Conservation (phyloP, 2,329 filamentous ascomycete genomes). For the Parascedosporium putredinis region DNA sequence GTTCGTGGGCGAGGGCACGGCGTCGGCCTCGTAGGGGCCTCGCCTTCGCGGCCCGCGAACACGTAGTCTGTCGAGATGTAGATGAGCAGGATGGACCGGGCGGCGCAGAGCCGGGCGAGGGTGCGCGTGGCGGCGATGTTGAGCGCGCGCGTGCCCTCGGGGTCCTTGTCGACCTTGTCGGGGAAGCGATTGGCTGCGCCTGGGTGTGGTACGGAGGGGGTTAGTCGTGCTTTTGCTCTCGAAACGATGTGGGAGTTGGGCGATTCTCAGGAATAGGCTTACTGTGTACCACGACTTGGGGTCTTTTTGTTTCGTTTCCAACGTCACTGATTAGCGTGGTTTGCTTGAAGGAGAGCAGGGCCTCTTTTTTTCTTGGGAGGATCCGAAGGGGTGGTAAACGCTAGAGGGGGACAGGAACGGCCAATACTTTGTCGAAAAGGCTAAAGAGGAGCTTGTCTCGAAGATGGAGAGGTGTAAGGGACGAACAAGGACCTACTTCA, state of each 20-base stretch:
- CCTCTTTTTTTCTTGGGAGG: no score
- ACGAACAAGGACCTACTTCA: slow-evolving; percentile 35
- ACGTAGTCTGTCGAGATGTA: slow-evolving; percentile 82
- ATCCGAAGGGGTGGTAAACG: no score
- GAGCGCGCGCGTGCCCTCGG: slow-evolving; percentile 59
- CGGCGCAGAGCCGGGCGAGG: slow-evolving; percentile 56
- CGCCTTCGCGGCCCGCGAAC: slow-evolving; percentile 62
- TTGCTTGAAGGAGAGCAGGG: no score
- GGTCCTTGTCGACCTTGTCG: slow-evolving; percentile 74
- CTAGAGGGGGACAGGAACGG: no score
- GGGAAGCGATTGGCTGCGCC: slow-evolving; percentile 82
- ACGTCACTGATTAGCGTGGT: no score
- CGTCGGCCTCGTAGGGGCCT: slow-evolving; percentile 65
- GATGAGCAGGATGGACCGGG: slow-evolving; percentile 52
- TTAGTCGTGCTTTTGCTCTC: background rate
- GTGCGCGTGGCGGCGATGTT: slow-evolving; percentile 62
- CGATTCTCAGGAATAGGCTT: slow-evolving; percentile 21
- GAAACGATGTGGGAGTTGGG: background rate
- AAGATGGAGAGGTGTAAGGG: slow-evolving; percentile 8
- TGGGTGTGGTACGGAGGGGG: slow-evolving; percentile 21
- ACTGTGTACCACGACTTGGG: slow-evolving; percentile 75
- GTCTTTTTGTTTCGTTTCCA: no score
- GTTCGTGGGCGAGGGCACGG: slow-evolving; percentile 61
- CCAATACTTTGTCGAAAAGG: background rate
- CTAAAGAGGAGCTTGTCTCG: background rate